Evolutionary conservation across 768 basidiomycete genomes (phyloP), one percentile per base, ranked within the genome.

Genomic region (Gymnopilus dilepis): DNA sequence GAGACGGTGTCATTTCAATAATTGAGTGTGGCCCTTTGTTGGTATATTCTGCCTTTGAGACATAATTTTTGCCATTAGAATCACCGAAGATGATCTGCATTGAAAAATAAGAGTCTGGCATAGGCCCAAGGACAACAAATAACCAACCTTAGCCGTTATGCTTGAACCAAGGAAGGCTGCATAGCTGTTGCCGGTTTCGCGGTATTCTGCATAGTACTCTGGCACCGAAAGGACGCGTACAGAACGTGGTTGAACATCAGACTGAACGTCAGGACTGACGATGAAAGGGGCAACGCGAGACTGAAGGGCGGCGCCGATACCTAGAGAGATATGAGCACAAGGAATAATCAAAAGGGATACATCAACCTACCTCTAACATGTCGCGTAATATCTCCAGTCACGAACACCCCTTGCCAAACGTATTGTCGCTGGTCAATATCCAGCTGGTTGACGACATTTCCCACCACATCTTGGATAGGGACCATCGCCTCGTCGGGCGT

Each of bases 181-280:
- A 38, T 89, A 78, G 1, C 89, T 89, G 56, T 94, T 92, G 2
- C 93, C 94, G 43, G 86, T 91, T 52, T 94, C 92, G 59, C 92
- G 81, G 69, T 92, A 97, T 72, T 96, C 94, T 7, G 91, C 89
- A 71, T 94, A 97, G 73, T 95, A 96, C 31, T 96, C 94, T 0
- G 95, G 94, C 7, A 95, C 83, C 34, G 77, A 83, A 52, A 93
- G 71, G 6, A 86, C 79, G 22, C 86, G 84, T 40, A 87, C 84
- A 28, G 76, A 74, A 30, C 86, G 84, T n/a, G 92, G 80, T 67
- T 93, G 92, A 21, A 90, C 77, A 11, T 94, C 91, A 31, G 85
- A 89, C 51, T 82, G 79, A 34, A 90, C 77, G 33, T 94, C 90
- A 2, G 86, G 78, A 55, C 81, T 84, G 51, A 75, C 78, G 43